A percentile compares a stretch with the other conserved stretches of the same genome.
Evolutionary conservation across 2,329 filamentous ascomycete species (phyloP).

Genomic region (Aspergillus ibericus): DNA sequence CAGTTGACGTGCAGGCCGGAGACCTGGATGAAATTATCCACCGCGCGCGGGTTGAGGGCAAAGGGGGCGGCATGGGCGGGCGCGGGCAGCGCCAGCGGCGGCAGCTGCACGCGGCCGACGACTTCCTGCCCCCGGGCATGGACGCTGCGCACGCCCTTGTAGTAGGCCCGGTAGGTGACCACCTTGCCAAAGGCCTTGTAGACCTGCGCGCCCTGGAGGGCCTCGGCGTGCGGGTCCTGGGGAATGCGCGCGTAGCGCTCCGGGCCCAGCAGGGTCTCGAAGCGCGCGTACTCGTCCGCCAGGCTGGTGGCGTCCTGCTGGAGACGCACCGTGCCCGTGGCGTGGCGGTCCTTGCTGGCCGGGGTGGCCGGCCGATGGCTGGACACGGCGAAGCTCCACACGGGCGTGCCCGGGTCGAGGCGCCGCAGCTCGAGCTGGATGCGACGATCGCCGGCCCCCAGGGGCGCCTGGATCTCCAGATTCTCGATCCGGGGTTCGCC

Average conservation of each 20-base stretch:
- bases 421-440: neutral
- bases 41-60: neutral
- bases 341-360: neutral
- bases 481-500: neutral
- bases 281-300: neutral
- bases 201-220: neutral
- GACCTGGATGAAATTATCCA: slow-evolving; percentile 7
- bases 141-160: neutral
- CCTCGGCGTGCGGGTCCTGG: neutral
- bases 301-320: neutral
- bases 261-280: neutral
- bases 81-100: neutral
- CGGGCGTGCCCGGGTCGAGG: neutral
- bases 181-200: slow-evolving; percentile 2
- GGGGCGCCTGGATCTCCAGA: neutral
- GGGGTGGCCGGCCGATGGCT: neutral
- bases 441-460: neutral
- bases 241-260: neutral
- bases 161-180: slow-evolving; percentile 2
- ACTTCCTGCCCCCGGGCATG: neutral
- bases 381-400: neutral
- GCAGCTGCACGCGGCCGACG: neutral
- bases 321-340: neutral
- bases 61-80: too few species aligned
- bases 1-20: slow-evolving; percentile 2